Evolutionary conservation across 306 rosid genomes (phyloP).

Genomic region (Prunus padus): DNA sequence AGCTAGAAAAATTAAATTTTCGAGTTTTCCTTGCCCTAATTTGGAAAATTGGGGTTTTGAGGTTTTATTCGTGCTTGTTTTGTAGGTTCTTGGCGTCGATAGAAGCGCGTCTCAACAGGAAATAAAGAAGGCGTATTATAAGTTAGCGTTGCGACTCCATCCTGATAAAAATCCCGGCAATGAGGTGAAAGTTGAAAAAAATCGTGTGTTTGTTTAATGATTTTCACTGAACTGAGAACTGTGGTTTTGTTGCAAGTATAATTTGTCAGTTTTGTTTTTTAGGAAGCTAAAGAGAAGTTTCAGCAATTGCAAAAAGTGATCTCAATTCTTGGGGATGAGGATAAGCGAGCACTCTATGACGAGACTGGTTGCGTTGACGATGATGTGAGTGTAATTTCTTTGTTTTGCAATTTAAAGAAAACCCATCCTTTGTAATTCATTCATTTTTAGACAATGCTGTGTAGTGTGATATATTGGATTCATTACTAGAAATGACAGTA

Average conservation of each 20-base stretch:
- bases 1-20: not conserved
- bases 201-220: not conserved
- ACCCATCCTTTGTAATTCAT: not conserved
- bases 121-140: slow-evolving; percentile 85
- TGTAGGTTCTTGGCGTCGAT: slow-evolving; percentile 78
- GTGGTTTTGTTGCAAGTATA: slow-evolving; percentile 4
- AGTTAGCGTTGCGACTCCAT: slow-evolving; percentile 86
- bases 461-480: not conserved
- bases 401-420: not conserved
- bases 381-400: slow-evolving; percentile 51
- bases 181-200: slow-evolving; percentile 46
- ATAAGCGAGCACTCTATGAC: slow-evolving; percentile 81
- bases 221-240: not conserved
- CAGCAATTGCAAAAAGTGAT: slow-evolving; percentile 90
- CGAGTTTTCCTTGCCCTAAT: not conserved
- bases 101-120: slow-evolving; percentile 83
- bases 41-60: slow-evolving; percentile 1
- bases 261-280: slow-evolving; percentile 8
- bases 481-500: not conserved
- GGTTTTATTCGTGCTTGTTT: not conserved
- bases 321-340: slow-evolving; percentile 89
- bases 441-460: not conserved
- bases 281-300: slow-evolving; percentile 91
- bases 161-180: slow-evolving; percentile 90
- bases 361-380: slow-evolving; percentile 84